Base-by-base conservation (phyloP, 495 filamentous ascomycete species). In the Neohortaea acidophila region DNA sequence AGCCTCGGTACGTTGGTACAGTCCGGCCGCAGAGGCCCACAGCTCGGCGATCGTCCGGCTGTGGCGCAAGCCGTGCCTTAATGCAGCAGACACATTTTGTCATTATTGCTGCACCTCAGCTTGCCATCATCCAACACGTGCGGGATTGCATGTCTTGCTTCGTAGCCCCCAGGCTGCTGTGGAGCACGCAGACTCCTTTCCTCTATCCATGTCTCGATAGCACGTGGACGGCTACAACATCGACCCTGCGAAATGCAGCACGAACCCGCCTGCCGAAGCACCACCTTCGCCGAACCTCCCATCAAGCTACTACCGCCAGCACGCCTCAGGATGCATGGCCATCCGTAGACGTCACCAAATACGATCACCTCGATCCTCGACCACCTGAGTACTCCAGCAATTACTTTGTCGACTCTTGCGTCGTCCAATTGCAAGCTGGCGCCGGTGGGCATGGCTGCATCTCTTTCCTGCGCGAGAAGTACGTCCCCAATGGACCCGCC, bases 391-490 rank as follows among this genome's bases (percentile, higher is more conserved):
- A 89, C 59, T 70, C 76, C 25, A 67, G 71, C 20, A 75, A 81
- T 3, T 75, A 77, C 21, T 97, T 97, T 51, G 72, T 81, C 45
- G 89, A 97, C 58, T 78, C 81, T 52, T 85, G 85, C 38, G 68
- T 71, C 23, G 55, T 94, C 6, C 79, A 69, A 4, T 52, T 94
- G 18, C 64, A 78, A 41, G 75, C 86, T 6, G 89, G 89, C 4
- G 48, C 66, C 18, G 89, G 89, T 12, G 89, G 89, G 0, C 69
- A 93, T 48, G 89, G 89, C 35, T 97, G 89, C 53, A 79, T 94
- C 35, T 86, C 89, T 0, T 97, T 91, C 56, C 63, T 91, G 25
- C 75, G 85, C 2, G 89, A 97, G 49, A 85, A 85, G 41, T 96
- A 73, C 56, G 65, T 94, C 17, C 68, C 74, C 32, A 69, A 84